These are phyloP conservation scores for Starmerella riodocensis DNA, from an alignment of 805 yeast genomes.

Conservation along the genomic window DNA sequence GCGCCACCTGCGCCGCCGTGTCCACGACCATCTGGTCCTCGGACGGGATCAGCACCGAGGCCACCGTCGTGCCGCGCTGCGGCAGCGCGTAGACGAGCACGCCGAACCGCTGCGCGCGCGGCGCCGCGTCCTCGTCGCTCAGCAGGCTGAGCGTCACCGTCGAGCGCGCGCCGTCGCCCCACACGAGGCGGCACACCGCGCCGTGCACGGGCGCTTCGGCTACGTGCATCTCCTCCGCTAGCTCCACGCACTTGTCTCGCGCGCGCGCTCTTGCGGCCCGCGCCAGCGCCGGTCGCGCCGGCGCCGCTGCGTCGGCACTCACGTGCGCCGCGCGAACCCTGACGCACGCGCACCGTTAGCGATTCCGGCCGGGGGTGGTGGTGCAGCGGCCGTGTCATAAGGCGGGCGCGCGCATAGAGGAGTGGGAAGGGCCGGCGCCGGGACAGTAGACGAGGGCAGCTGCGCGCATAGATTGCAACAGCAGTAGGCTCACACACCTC, in stretches of 20 bases:
- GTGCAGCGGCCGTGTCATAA: too few relatives aligned
- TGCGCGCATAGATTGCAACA: too few relatives aligned
- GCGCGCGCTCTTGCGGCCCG: not conserved
- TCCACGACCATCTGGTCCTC: conserved; percentile 13
- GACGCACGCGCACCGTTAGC: too few relatives aligned
- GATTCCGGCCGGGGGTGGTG: too few relatives aligned
- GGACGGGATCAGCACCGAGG: conserved; percentile 12
- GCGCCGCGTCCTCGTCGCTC: not conserved
- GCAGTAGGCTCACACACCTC: too few relatives aligned
- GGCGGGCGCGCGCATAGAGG: too few relatives aligned
- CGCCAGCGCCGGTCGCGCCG: not conserved
- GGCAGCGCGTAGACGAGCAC: conserved; percentile 21
- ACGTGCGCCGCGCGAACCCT: too few relatives aligned
- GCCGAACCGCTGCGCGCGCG: conserved; percentile 13
- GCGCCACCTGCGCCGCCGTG: conserved; percentile 14
- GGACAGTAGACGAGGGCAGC: too few relatives aligned
- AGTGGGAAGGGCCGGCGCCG: too few relatives aligned
- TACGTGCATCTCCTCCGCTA: conserved; percentile 3
- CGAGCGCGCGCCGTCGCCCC: conserved; percentile 7
- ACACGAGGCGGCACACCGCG: conserved; percentile 12
- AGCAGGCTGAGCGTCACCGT: conserved; percentile 16
- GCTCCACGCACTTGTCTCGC: not conserved
- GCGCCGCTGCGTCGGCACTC: too few relatives aligned
- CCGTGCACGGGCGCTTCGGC: conserved; percentile 11
- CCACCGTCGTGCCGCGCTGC: conserved; percentile 1